A percentile compares a stretch with the other conserved stretches of the same genome.
Evolutionary conservation across 1,139 yeast genomes (phyloP).

Genomic region (Trichomonascaceae sp.): DNA sequence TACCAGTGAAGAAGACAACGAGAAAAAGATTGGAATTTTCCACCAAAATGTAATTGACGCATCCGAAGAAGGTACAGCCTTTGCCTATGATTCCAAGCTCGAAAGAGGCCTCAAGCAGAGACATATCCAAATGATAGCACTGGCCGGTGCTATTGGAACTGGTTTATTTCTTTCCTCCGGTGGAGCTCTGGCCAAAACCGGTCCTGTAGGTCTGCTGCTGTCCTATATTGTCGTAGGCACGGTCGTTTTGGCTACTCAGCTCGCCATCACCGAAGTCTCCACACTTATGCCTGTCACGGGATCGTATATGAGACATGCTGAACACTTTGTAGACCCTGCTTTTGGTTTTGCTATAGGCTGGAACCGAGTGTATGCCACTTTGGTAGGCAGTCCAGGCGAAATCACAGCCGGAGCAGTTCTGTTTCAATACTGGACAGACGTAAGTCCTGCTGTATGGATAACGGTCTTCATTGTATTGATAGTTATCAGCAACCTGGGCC

Average conservation of each 20-base stretch:
- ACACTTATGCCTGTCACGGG: conserved; percentile 62
- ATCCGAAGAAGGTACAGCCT: background rate
- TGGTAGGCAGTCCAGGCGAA: conserved; percentile 44
- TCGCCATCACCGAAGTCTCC: conserved; percentile 69
- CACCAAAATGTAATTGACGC: background rate
- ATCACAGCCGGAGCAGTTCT: conserved; percentile 35
- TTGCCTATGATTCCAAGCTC: conserved; percentile 6
- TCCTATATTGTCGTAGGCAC: conserved; percentile 60
- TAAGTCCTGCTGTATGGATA: conserved; percentile 30
- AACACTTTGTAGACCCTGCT: conserved; percentile 34
- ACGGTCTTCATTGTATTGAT: conserved; percentile 31
- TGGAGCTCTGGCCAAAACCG: conserved; percentile 56
- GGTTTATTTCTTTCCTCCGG: conserved; percentile 63
- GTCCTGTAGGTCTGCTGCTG: conserved; percentile 63
- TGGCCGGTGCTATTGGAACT: conserved; percentile 47
- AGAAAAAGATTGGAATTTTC: background rate
- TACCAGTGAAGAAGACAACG: conserved; percentile 1
- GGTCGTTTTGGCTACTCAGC: conserved; percentile 62
- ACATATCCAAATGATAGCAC: conserved; percentile 44
- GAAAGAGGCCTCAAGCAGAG: conserved; percentile 39
- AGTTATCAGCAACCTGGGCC: conserved; percentile 31
- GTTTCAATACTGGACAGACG: conserved; percentile 31
- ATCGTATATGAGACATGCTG: conserved; percentile 66
- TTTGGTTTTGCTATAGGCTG: conserved; percentile 32
- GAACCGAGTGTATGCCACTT: conserved; percentile 34